phyloP scores from a whole-genome alignment of 305 asterid genomes.

The Euphrasia arctica region DNA sequence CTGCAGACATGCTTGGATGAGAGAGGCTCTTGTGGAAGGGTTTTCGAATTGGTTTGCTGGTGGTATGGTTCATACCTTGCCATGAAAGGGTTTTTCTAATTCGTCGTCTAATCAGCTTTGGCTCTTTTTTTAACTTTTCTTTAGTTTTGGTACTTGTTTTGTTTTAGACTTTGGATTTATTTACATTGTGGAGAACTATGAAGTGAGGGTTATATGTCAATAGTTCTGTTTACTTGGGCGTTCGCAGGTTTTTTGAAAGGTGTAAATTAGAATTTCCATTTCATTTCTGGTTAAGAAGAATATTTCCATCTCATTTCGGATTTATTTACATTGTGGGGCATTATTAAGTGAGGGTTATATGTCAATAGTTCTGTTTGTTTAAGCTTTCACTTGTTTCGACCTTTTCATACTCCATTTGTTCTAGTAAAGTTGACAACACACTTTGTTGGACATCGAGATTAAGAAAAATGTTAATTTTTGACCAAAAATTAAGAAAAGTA shows the following conservation, averaged over 20 bases:
- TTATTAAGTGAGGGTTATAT: slow-evolving; percentile 12
- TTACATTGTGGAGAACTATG: slow-evolving; percentile 23
- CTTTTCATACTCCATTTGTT: too few species aligned
- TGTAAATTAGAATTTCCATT: too few species aligned
- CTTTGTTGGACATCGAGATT: too few species aligned
- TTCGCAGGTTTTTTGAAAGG: not conserved
- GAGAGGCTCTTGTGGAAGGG: slow-evolving; percentile 70
- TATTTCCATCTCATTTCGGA: not conserved
- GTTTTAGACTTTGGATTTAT: slow-evolving; percentile 11
- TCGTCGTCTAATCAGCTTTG: slow-evolving; percentile 18
- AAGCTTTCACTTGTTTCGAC: too few species aligned
- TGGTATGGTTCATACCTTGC: slow-evolving; percentile 53
- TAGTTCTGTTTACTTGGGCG: slow-evolving; percentile 26
- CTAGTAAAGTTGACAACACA: too few species aligned
- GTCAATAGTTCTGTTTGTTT: not conserved
- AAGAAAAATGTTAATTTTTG: too few species aligned
- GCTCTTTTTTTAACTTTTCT: slow-evolving; percentile 12
- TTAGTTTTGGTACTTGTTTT: slow-evolving; percentile 17
- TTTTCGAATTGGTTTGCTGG: slow-evolving; percentile 58
- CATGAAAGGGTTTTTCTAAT: slow-evolving; percentile 28
- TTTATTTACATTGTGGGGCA: slow-evolving; percentile 16
- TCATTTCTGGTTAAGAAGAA: too few species aligned
- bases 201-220: not conserved
- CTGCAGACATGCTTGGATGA: slow-evolving; percentile 86
- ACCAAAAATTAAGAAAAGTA: too few species aligned